These are phyloP conservation scores for Neurospora crassa DNA, from an alignment of 2,329 filamentous ascomycete genomes.

Conservation along the genomic window DNA sequence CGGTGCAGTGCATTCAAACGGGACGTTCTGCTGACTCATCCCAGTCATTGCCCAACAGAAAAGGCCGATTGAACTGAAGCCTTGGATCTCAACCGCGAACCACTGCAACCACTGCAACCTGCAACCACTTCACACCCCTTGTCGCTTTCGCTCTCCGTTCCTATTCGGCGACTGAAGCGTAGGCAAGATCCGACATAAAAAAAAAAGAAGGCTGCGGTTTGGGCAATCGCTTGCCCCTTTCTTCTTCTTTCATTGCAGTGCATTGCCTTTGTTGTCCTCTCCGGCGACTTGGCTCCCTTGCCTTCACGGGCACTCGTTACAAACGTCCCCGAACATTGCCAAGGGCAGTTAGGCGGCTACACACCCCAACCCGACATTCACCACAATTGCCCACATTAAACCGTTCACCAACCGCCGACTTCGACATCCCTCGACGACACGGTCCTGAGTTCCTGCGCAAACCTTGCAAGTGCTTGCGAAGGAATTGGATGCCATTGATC, in stretches of 20 bases:
- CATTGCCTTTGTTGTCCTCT: background rate
- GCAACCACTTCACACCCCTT: background rate
- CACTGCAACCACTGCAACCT: background rate
- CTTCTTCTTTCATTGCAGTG: background rate
- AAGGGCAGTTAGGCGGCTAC: slow-evolving; percentile 2
- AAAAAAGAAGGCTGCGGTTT: background rate
- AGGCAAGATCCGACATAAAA: background rate
- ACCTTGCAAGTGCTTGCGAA: background rate
- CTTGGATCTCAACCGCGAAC: background rate
- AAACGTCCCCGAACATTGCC: background rate
- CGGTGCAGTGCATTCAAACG: background rate
- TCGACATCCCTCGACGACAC: background rate
- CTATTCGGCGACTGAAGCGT: background rate
- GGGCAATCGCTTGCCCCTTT: background rate
- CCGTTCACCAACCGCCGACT: slow-evolving; percentile 1
- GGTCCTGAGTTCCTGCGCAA: background rate
- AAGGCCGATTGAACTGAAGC: background rate
- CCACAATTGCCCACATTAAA: background rate
- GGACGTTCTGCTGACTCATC: background rate
- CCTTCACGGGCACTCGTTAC: background rate
- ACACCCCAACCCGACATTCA: slow-evolving; percentile 1
- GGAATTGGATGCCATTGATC: background rate
- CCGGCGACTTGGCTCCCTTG: background rate
- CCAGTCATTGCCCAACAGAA: slow-evolving; percentile 1
- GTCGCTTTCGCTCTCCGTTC: background rate